These are phyloP conservation scores for Lyophyllum shimeji DNA, from an alignment of 768 basidiomycete genomes.

Conservation along the genomic window DNA sequence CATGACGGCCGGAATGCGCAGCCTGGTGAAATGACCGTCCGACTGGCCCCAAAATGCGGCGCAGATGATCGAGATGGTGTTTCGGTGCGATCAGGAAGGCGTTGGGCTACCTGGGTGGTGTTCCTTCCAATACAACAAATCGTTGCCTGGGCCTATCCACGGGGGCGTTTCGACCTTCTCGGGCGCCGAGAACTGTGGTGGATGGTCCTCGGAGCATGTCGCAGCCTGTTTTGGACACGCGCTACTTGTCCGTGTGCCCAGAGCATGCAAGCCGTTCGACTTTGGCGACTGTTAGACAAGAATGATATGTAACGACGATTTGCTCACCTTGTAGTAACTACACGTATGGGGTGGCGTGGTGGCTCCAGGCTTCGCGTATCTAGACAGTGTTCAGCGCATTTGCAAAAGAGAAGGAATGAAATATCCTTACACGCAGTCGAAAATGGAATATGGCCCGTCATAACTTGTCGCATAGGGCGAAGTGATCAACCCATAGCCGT, in stretches of 20 bases:
- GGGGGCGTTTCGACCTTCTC: conserved; percentile 15
- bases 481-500: conserved; percentile 12
- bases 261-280: conserved; percentile 9
- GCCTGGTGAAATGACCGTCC: background rate
- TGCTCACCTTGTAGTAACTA: conserved; percentile 19
- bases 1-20: background rate
- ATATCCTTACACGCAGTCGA: conserved; percentile 20
- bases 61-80: background rate
- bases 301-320: background rate
- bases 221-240: conserved; percentile 14
- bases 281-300: background rate
- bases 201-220: conserved; percentile 2
- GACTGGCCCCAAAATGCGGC: background rate
- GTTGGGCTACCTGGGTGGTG: conserved; percentile 7
- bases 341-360: conserved; percentile 12
- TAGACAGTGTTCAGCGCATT: background rate
- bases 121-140: conserved; percentile 15
- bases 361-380: conserved; percentile 15
- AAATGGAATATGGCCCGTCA: conserved; percentile 20
- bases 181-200: conserved; percentile 13
- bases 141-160: conserved; percentile 12
- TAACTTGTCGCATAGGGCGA: conserved; percentile 13
- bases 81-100: background rate
- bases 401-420: background rate
- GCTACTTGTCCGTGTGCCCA: conserved; percentile 4